Conservation (phyloP, 306 rosid genomes). For the Cucurbita ficifolia region DNA sequence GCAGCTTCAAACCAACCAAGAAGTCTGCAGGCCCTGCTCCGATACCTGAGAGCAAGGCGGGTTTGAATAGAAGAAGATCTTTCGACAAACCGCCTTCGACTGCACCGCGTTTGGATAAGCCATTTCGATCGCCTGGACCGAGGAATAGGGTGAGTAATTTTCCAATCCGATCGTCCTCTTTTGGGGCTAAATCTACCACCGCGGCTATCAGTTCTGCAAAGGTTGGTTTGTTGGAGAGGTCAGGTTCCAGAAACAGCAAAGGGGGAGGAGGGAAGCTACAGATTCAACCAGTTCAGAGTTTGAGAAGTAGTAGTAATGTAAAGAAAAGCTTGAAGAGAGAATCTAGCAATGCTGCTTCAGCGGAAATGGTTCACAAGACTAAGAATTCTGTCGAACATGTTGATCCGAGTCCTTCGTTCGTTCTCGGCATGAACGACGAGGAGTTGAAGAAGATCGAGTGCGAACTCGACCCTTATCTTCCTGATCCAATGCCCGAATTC, state of each 20-base stretch:
- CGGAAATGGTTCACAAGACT: not conserved
- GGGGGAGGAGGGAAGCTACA: not conserved
- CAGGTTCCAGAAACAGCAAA: not conserved
- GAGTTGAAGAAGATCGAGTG: conserved; percentile 1
- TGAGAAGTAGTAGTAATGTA: not conserved
- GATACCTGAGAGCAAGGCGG: conserved; percentile 13
- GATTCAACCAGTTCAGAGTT: not conserved
- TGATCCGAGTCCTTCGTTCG: not conserved
- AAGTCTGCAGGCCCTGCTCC: not conserved
- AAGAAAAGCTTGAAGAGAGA: conserved; percentile 2
- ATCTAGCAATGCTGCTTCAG: not conserved
- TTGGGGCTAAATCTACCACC: conserved; percentile 10
- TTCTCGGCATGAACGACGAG: not conserved
- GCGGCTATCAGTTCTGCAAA: not conserved
- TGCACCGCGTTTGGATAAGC: conserved; percentile 29
- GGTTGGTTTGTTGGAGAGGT: not conserved
- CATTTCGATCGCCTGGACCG: conserved; percentile 40
- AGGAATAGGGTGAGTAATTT: conserved; percentile 15
- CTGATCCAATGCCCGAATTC: conserved; percentile 8
- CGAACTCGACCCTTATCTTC: not conserved
- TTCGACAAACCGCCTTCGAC: conserved; percentile 49
- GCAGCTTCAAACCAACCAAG: conserved; percentile 8
- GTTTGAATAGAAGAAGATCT: conserved; percentile 58
- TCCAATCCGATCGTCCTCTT: not conserved
- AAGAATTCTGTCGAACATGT: not conserved